A percentile compares a stretch with the other conserved stretches of the same genome.
phyloP scores from a whole-genome alignment of 1,139 yeast genomes.

The Sugiyamaella xylanicola region DNA sequence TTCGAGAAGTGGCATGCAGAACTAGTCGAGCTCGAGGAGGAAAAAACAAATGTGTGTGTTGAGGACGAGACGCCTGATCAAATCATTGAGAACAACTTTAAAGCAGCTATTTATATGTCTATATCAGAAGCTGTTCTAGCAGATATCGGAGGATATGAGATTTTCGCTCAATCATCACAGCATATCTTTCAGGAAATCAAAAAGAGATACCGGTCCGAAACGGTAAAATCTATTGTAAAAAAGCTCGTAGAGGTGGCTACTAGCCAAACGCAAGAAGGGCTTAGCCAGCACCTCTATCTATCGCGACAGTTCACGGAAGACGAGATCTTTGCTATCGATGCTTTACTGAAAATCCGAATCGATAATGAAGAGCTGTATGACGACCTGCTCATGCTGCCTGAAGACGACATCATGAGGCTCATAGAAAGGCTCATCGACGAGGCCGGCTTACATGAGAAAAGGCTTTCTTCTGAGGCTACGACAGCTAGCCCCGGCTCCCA shows the following conservation, averaged over 20 bases:
- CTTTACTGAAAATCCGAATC: background rate
- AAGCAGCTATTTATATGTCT: conserved; percentile 14
- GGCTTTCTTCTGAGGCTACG: background rate
- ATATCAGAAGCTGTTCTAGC: background rate
- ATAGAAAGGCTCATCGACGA: background rate
- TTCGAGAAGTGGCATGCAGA: background rate
- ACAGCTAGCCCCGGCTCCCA: too few species aligned
- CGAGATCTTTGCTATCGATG: background rate
- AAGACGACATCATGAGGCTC: background rate
- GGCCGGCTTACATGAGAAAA: too few species aligned
- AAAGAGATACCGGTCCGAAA: background rate
- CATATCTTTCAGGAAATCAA: background rate
- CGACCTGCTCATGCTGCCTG: background rate
- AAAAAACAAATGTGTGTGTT: background rate
- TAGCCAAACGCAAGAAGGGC: too few species aligned
- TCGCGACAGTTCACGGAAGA: background rate
- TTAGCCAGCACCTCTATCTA: background rate
- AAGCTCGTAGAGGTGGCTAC: background rate
- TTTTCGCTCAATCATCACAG: background rate
- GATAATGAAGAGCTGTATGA: background rate
- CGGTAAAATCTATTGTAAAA: background rate
- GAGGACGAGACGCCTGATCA: background rate
- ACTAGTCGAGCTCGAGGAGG: too few species aligned
- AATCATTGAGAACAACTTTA: background rate
- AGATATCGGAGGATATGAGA: background rate